Evolutionary conservation across 106 monocot genomes (phyloP).

Genomic region (Ottelia alismoides): DNA sequence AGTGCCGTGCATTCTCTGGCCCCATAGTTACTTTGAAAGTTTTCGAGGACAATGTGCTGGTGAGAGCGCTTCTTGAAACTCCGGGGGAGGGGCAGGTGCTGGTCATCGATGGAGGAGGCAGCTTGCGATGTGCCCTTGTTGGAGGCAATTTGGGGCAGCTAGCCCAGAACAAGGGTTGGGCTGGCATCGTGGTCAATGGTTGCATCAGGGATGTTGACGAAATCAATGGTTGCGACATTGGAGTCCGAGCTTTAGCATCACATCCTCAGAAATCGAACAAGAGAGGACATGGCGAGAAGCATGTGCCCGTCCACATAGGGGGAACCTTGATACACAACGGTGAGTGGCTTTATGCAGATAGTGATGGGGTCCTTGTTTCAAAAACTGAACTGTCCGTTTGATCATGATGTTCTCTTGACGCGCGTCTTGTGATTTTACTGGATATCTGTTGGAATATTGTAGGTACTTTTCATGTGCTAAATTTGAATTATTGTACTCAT

Average conservation of each 20-base stretch:
- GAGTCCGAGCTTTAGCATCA: constrained; percentile 2
- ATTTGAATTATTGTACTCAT: too few species aligned
- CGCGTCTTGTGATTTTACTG: too few species aligned
- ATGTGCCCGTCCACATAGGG: constrained; percentile 3
- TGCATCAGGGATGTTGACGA: too few species aligned
- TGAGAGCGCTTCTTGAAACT: constrained; percentile 1
- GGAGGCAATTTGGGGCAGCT: constrained; percentile 6
- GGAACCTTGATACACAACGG: constrained; percentile 3
- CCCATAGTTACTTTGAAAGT: constrained; percentile 3
- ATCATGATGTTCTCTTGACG: too few species aligned
- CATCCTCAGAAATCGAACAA: constrained; percentile 5
- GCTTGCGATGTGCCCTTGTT: constrained; percentile 4
- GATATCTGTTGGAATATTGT: too few species aligned
- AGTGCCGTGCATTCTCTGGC: constrained; percentile 3
- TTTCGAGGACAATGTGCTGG: constrained; percentile 10
- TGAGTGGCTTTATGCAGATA: constrained; percentile 7
- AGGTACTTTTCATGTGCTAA: too few species aligned
- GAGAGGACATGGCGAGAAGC: constrained; percentile 6
- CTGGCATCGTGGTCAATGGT: too few species aligned
- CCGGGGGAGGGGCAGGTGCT: too few species aligned
- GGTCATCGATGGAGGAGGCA: constrained; percentile 8
- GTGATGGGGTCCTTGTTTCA: constrained; percentile 9
- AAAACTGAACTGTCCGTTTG: neutral
- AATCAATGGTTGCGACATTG: constrained; percentile 6
- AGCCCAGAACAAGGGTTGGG: neutral